These are phyloP conservation scores for Ogataea angusta DNA, from an alignment of 805 yeast genomes.

Conservation along the genomic window DNA sequence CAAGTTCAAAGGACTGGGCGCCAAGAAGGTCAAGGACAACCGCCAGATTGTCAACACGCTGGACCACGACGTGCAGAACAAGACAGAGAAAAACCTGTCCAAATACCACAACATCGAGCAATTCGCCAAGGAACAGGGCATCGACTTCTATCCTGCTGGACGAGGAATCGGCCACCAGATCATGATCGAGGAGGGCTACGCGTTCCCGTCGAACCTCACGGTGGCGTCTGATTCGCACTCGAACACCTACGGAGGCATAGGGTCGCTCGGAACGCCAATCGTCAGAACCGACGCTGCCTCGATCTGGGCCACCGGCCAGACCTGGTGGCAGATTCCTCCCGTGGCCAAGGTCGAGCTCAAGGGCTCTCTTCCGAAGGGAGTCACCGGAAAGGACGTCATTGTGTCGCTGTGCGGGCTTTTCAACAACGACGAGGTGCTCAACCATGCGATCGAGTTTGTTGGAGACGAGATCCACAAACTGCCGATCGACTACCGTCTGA, in stretches of 20 bases:
- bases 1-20: slow-evolving; percentile 94
- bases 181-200: slow-evolving; percentile 98
- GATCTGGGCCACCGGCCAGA: slow-evolving; percentile 99
- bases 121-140: slow-evolving; percentile 86
- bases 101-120: slow-evolving; percentile 86
- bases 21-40: slow-evolving; percentile 74
- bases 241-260: slow-evolving; percentile 96
- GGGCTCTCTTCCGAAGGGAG: slow-evolving; percentile 80
- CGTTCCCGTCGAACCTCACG: slow-evolving; percentile 87
- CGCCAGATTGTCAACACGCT: slow-evolving; percentile 93
- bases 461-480: slow-evolving; percentile 73
- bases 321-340: slow-evolving; percentile 99
- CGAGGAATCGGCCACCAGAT: slow-evolving; percentile 99
- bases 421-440: slow-evolving; percentile 88
- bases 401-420: slow-evolving; percentile 93
- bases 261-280: slow-evolving; percentile 93
- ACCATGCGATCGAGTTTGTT: slow-evolving; percentile 90
- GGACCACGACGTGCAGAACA: slow-evolving; percentile 98
- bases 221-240: slow-evolving; percentile 99
- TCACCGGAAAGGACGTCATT: slow-evolving; percentile 95
- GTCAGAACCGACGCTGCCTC: slow-evolving; percentile 99
- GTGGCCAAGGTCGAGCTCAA: slow-evolving; percentile 89
- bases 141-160: slow-evolving; percentile 98
- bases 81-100: slow-evolving; percentile 78
- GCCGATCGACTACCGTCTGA: slow-evolving; percentile 79